A percentile compares a stretch with the other conserved stretches of the same genome.
Evolutionary conservation across 345 rosid species (phyloP).

Genomic region (Eucalyptus pauciflora): DNA sequence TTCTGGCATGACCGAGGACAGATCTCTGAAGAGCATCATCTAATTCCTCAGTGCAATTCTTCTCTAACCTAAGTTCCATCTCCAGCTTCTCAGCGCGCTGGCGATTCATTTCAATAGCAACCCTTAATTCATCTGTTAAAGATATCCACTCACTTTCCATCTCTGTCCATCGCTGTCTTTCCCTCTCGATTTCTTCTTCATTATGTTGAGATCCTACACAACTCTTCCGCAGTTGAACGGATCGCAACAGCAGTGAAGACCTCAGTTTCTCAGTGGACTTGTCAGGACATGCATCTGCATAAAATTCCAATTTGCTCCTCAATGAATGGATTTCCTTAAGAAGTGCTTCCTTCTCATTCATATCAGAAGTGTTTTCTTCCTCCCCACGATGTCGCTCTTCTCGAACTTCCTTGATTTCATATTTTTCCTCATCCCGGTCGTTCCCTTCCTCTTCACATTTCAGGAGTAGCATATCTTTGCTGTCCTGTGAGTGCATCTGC

Average conservation of each 20-base stretch:
- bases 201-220: slow-evolving; percentile 13
- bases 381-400: slow-evolving; percentile 16
- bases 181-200: slow-evolving; percentile 58
- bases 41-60: slow-evolving; percentile 54
- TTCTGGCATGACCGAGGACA: slow-evolving; percentile 85
- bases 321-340: slow-evolving; percentile 69
- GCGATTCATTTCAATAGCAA: slow-evolving; percentile 71
- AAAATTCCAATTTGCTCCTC: slow-evolving; percentile 45
- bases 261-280: slow-evolving; percentile 58
- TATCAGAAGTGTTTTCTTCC: slow-evolving; percentile 15
- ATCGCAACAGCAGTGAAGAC: slow-evolving; percentile 60
- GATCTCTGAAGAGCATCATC: slow-evolving; percentile 87
- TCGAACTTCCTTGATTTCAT: slow-evolving; percentile 39
- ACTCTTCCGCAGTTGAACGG: slow-evolving; percentile 53
- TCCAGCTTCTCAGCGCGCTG: slow-evolving; percentile 67
- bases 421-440: slow-evolving; percentile 11
- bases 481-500: slow-evolving; percentile 2
- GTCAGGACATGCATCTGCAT: slow-evolving; percentile 23
- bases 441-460: slow-evolving; percentile 1
- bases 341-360: slow-evolving; percentile 67
- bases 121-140: slow-evolving; percentile 76
- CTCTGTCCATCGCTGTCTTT: slow-evolving; percentile 83
- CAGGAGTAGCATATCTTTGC: slow-evolving; percentile 7
- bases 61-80: slow-evolving; percentile 57
- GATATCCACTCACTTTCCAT: slow-evolving; percentile 98